These are phyloP conservation scores for Chrysosporium queenslandicum DNA, from an alignment of 2,329 filamentous ascomycete species.

Conservation along the genomic window DNA sequence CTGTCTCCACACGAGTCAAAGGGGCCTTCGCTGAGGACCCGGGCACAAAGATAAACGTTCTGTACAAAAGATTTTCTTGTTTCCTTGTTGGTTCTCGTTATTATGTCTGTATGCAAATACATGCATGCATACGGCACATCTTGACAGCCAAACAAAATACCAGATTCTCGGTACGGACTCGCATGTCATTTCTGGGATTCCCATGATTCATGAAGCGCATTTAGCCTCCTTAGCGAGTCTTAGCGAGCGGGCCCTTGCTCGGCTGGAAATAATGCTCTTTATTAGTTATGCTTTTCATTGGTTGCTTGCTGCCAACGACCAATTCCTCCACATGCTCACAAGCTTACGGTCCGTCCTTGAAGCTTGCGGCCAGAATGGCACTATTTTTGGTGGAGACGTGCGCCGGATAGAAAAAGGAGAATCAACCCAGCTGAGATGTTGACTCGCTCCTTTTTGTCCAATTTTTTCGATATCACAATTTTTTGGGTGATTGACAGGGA, in stretches of 20 bases:
- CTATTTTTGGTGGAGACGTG: not conserved
- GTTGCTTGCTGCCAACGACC: not conserved
- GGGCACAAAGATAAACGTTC: too few species aligned
- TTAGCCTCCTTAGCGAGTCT: not conserved
- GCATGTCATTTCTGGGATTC: not conserved
- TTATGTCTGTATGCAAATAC: too few species aligned
- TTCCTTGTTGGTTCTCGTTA: too few species aligned
- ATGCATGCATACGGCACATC: too few species aligned
- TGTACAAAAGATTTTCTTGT: too few species aligned
- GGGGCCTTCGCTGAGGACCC: too few species aligned
- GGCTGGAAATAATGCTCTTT: not conserved
- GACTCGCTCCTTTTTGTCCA: not conserved
- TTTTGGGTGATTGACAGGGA: slow-evolving; percentile 3
- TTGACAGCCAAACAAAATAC: too few species aligned
- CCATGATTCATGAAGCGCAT: not conserved
- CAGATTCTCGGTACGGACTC: not conserved
- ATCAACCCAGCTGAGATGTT: not conserved
- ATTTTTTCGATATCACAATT: not conserved
- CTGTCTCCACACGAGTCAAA: too few species aligned
- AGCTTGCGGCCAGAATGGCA: not conserved
- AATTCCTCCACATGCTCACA: not conserved
- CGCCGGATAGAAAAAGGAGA: slow-evolving; percentile 1
- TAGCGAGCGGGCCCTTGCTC: not conserved
- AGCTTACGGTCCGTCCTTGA: not conserved
- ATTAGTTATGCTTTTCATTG: not conserved